Evolutionary conservation across 2,329 filamentous ascomycete species (phyloP).

Genomic region (Pseudopithomyces maydicus): DNA sequence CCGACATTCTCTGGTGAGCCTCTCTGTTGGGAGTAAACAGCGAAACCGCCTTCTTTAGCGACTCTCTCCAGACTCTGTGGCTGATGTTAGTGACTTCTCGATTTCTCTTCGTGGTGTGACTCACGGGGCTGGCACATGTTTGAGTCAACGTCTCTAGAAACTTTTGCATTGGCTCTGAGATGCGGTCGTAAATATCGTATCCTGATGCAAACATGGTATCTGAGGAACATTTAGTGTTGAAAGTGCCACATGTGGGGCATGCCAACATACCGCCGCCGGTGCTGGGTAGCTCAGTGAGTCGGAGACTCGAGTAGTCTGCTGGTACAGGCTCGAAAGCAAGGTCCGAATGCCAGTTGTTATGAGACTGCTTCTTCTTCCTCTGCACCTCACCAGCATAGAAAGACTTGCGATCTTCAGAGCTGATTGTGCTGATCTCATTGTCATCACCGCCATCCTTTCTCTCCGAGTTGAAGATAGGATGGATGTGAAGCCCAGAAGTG

Average conservation of each 20-base stretch:
- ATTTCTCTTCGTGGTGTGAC: background rate
- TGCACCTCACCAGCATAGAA: constrained; percentile 32
- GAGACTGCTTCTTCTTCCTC: constrained; percentile 52
- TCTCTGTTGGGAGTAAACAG: constrained; percentile 54
- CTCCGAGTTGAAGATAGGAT: constrained; percentile 60
- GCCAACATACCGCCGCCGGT: constrained; percentile 38
- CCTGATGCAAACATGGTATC: constrained; percentile 45
- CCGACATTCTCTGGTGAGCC: constrained; percentile 63
- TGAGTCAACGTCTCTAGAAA: constrained; percentile 55
- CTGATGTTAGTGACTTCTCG: background rate
- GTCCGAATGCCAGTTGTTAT: constrained; percentile 58
- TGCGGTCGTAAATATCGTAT: constrained; percentile 55
- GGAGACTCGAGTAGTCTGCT: constrained; percentile 64
- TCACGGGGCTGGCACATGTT: constrained; percentile 52
- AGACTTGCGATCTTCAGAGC: constrained; percentile 40
- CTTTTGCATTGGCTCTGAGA: constrained; percentile 54
- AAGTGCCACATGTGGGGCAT: background rate
- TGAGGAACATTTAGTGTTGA: background rate
- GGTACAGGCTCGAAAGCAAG: constrained; percentile 68
- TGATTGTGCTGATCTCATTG: constrained; percentile 47
- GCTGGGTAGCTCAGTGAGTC: constrained; percentile 44
- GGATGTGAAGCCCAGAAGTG: constrained; percentile 64
- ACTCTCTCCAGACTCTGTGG: constrained; percentile 40
- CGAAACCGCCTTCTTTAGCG: constrained; percentile 46
- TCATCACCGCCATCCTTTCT: constrained; percentile 46